Evolutionary conservation across 176 grass and related monocot species (phyloP).

Genomic region (Lolium perenne): DNA sequence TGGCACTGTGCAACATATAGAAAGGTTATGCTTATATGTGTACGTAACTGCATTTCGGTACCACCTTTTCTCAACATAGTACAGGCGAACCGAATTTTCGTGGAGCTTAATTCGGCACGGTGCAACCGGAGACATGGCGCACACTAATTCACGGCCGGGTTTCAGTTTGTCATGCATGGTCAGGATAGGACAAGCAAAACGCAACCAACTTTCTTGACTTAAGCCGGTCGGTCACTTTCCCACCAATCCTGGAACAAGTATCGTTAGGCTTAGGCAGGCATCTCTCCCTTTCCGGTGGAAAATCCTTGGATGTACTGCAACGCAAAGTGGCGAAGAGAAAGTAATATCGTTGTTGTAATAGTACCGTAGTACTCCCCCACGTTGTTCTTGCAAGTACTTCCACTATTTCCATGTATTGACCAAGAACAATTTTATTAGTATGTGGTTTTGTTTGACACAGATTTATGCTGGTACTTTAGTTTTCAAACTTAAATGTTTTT

Average conservation of each 20-base stretch:
- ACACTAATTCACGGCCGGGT: background rate
- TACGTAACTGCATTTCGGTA: no score
- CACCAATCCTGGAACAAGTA: background rate
- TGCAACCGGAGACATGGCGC: conserved; percentile 2
- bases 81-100: no score
- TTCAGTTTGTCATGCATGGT: conserved; percentile 1
- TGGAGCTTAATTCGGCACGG: background rate
- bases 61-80: no score
- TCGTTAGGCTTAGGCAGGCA: background rate
- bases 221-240: background rate
- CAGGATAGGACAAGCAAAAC: background rate
- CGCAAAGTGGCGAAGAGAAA: background rate
- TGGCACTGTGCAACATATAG: no score
- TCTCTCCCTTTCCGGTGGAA: conserved; percentile 36
- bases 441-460: no score
- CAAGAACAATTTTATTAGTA: no score
- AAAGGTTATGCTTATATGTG: no score
- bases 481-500: no score
- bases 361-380: background rate
- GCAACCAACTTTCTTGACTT: background rate
- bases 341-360: background rate
- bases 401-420: no score
- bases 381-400: no score
- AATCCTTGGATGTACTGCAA: background rate
- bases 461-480: no score